Base-by-base conservation (phyloP, 306 rosid species). In the Pyrus communis region DNA sequence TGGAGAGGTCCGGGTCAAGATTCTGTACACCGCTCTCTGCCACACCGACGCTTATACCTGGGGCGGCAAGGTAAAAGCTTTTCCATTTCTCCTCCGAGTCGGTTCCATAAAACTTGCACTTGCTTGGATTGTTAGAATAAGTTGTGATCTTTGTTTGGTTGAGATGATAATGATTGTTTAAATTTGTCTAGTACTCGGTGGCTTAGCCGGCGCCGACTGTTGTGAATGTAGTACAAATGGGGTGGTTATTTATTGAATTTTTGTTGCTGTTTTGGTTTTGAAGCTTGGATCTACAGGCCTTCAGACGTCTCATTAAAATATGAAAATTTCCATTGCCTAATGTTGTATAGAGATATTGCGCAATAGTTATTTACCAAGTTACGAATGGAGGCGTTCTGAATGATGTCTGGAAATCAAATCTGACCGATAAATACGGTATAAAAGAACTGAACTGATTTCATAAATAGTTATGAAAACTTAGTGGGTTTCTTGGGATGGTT, bases 11-110 rank as follows among this genome's bases (percentile, higher is more conserved):
- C 89, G 95, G 54, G 42, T 94, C 86, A 80, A 90, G 84, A 89
- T 94, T 81, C 89, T 90, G 74, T 94, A 74, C 84, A 84, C 96
- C 27, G 97, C 97, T 82, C 95, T 94, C 69, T 94, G 95, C 64
- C 98, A 92, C 81, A 94, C 97, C 43, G 96, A 94, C 76, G 92
- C 96, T 79, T 94, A 91, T 42, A 94, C 98, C 57, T 92, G 98
- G 98, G 84, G 95, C 59, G 98, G 97, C 89, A 92, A 94, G 97
- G 97, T 91, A 64, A 11, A 19, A 42, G 13, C 65, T 30, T 11
- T 15, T 69, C 2, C 49, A n/a, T n/a, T 31, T 73, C 63, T 73
- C 45, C 43, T 19, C 8, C 17, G n/a, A 71, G 23, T 38, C n/a
- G 21, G 28, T 54, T 71, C 46, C 27, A 21, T 21, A 28, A 22